Evolutionary conservation across 2,329 filamentous ascomycete genomes (phyloP), one percentile per base, ranked within the genome.

Genomic region (Domatiomyces globalis): DNA sequence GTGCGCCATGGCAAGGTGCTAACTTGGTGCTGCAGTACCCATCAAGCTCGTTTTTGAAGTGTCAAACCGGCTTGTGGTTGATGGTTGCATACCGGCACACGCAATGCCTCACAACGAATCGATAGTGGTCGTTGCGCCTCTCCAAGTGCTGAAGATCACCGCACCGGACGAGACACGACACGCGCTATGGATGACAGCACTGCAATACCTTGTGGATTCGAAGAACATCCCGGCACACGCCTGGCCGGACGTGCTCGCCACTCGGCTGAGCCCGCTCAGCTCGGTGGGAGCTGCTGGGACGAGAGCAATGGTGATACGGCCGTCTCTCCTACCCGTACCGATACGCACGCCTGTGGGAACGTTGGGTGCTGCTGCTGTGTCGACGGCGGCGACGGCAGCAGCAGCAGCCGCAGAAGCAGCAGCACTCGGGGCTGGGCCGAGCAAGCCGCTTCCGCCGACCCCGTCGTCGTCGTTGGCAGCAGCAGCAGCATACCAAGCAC

Each of bases 11-110:
- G 10, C 45, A 12, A 18, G 4, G 17, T 33, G 17, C 20, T 47
- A 12, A 18, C 45, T 47, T 10, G 29, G 5, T 27, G 20, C 29
- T 25, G 6, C 18, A 47, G 45, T 47, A 29, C 45, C 45, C 15
- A 47, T 47, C 18, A 47, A 47, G 27, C 27, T 47, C 5, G 45
- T 47, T 12, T 47, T 47, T 17, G 45, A 47, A 33, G 45, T 47
- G 4, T 29, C 45, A 10, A 47, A 47, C 17, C 45, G 45, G 7
- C 19, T 47, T 18, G 20, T 29, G 19, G 17, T 33, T 25, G 45
- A 47, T 17, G 45, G 45, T 3, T 47, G 45, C 45, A 47, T 47
- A 27, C 45, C 45, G 8, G 27, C 19, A 10, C 45, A 47, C 8
- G 27, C 45, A 18, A 17, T 33, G 19, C 45, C 45, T 9, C 29